phyloP scores from a whole-genome alignment of 1,284 basidiomycete genomes.

The Mycena sp. region DNA sequence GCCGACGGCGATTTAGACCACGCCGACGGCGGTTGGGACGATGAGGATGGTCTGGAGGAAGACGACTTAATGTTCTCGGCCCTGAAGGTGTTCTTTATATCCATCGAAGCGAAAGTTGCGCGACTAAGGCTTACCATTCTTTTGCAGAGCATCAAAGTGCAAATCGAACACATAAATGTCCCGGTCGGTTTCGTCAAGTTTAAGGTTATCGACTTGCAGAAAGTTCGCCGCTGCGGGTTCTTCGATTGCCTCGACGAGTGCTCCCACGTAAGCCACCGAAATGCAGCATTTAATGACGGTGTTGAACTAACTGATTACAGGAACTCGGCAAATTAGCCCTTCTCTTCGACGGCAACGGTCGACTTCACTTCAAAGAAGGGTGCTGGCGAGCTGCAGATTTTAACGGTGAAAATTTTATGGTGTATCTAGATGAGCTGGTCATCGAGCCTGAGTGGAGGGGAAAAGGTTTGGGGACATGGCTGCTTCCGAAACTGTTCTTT shows the following conservation, averaged over 20 bases:
- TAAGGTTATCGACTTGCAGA: conserved; percentile 11
- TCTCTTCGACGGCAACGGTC: background rate
- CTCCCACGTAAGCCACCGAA: background rate
- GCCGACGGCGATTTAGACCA: background rate
- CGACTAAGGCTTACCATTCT: background rate
- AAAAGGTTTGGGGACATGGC: background rate
- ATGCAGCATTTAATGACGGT: background rate
- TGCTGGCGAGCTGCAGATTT: background rate
- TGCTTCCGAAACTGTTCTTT: background rate
- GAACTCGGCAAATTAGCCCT: conserved; percentile 1
- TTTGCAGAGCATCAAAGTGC: background rate
- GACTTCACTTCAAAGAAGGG: background rate
- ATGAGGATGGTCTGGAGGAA: background rate
- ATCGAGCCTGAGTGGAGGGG: background rate
- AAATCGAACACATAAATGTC: conserved; percentile 4
- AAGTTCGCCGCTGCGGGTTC: conserved; percentile 1
- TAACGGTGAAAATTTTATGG: background rate
- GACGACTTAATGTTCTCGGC: conserved; percentile 2
- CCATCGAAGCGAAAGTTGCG: background rate
- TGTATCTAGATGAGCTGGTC: background rate
- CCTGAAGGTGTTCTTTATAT: background rate
- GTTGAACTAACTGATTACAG: background rate
- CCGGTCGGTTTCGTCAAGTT: background rate
- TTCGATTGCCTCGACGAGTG: conserved; percentile 16
- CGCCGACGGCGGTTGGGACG: background rate